Percentiles rank a stretch among this genome's conserved stretches.
Conservation (phyloP, 208 protist genomes). For the Acanthamoeba sp. region DNA sequence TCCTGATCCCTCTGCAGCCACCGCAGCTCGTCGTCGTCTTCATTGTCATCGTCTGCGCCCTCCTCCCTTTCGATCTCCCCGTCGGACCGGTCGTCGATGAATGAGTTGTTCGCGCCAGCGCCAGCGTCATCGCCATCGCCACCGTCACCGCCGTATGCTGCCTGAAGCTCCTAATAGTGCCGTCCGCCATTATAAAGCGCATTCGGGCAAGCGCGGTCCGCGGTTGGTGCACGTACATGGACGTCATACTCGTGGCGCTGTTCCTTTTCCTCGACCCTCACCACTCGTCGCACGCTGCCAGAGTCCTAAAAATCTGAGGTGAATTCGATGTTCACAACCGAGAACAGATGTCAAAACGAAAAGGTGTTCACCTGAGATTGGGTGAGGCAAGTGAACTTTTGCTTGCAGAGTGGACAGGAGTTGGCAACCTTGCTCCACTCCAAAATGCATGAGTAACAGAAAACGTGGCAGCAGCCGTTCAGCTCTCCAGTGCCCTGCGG, state of each 20-base stretch:
- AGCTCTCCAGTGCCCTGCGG: conserved; percentile 33
- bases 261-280: not conserved
- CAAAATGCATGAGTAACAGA: conserved; percentile 62
- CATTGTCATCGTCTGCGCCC: not conserved
- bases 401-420: conserved; percentile 50
- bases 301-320: too few relatives aligned
- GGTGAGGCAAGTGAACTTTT: conserved; percentile 29
- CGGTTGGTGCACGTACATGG: not conserved
- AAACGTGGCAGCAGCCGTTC: conserved; percentile 46
- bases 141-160: not conserved
- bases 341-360: not conserved
- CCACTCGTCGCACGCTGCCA: not conserved
- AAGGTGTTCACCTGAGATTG: not conserved
- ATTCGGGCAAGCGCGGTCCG: not conserved
- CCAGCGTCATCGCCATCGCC: not conserved
- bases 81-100: conserved; percentile 41
- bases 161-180: not conserved
- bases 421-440: conserved; percentile 73
- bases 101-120: not conserved
- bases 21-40: not conserved
- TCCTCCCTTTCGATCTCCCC: conserved; percentile 10
- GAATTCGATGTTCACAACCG: too few relatives aligned
- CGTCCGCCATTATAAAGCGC: not conserved
- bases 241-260: conserved; percentile 25
- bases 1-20: not conserved